Evolutionary conservation across 2,329 filamentous ascomycete genomes (phyloP).

Genomic region (Dendryphion nanum): DNA sequence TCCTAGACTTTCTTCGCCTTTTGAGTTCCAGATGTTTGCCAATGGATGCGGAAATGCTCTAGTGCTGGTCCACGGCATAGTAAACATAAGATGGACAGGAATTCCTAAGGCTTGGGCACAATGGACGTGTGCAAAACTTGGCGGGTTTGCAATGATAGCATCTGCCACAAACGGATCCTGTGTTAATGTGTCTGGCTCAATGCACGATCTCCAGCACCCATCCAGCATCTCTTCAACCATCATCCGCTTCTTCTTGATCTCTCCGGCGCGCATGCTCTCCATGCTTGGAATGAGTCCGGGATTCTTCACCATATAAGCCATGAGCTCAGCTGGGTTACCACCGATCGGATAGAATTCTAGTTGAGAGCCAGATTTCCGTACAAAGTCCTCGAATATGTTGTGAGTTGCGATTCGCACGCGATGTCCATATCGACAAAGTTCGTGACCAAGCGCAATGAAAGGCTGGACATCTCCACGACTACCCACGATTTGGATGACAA

Average conservation of each 20-base stretch:
- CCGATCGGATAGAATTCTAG: constrained; percentile 38
- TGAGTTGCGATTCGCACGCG: constrained; percentile 31
- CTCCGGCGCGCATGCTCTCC: constrained; percentile 26
- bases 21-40: constrained; percentile 44
- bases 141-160: constrained; percentile 69
- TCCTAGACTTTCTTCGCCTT: constrained; percentile 31
- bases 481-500: constrained; percentile 57
- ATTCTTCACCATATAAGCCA: constrained; percentile 54
- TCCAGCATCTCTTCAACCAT: constrained; percentile 30
- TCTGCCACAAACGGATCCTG: constrained; percentile 75
- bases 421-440: constrained; percentile 18
- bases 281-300: constrained; percentile 39
- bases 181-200: constrained; percentile 35
- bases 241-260: constrained; percentile 31
- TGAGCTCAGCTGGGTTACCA: constrained; percentile 42
- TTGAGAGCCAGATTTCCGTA: constrained; percentile 14
- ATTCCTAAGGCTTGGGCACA: constrained; percentile 71
- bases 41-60: constrained; percentile 50
- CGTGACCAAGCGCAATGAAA: constrained; percentile 23
- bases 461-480: constrained; percentile 58
- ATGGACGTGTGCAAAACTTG: constrained; percentile 71
- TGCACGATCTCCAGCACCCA: constrained; percentile 35
- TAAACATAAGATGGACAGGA: constrained; percentile 81
- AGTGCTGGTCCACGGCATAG: constrained; percentile 56
- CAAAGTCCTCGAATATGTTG: constrained; percentile 15